These are phyloP conservation scores for Scytalidium lignicola DNA, from an alignment of 2,329 filamentous ascomycete species.

Conservation along the genomic window DNA sequence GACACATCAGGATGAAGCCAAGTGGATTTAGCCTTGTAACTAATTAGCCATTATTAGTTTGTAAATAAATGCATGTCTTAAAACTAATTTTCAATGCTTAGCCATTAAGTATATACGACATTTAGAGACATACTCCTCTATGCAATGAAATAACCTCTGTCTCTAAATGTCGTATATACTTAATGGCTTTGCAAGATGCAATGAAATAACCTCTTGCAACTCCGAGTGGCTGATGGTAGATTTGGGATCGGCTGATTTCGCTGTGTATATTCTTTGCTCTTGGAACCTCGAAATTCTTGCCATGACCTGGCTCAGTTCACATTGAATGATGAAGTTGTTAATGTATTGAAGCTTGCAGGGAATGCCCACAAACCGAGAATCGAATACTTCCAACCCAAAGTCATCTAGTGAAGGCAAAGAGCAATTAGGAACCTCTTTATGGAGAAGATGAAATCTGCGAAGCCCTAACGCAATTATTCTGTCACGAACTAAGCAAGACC, in stretches of 20 bases:
- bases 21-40: too few species aligned
- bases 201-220: conserved; percentile 3
- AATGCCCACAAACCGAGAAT: conserved; percentile 2
- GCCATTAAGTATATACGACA: too few species aligned
- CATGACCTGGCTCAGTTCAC: conserved; percentile 4
- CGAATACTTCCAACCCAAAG: conserved; percentile 1
- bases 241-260: background rate
- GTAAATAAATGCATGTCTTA: too few species aligned
- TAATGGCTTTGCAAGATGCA: too few species aligned
- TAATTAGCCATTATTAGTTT: too few species aligned
- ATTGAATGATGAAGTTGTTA: conserved; percentile 4
- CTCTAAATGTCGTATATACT: too few species aligned
- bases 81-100: too few species aligned
- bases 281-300: conserved; percentile 5
- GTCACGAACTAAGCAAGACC: conserved; percentile 4
- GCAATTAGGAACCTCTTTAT: background rate
- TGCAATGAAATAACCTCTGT: too few species aligned
- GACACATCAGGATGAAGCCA: too few species aligned
- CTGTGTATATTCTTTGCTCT: background rate
- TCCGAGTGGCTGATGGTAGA: background rate
- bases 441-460: conserved; percentile 2
- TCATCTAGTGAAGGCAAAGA: conserved; percentile 1
- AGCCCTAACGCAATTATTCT: conserved; percentile 3
- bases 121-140: too few species aligned
- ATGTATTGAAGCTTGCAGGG: conserved; percentile 1